Percentiles rank a stretch among this genome's conserved stretches.
phyloP scores from a whole-genome alignment of 2,329 filamentous ascomycete genomes.

The Ceratocystis lukuohia region DNA sequence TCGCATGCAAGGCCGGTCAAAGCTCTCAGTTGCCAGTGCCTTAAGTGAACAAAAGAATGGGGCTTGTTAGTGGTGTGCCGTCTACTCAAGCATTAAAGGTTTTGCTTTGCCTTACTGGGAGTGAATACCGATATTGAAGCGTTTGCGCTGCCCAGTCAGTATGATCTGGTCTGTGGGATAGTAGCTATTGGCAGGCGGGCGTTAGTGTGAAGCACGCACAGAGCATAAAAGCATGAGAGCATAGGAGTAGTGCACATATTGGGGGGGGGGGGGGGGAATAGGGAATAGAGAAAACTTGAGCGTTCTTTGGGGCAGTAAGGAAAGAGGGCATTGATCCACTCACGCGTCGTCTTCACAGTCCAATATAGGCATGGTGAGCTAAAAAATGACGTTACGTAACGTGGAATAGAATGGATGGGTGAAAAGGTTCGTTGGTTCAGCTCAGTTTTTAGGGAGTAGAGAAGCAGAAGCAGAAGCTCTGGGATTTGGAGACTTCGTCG shows the following conservation, averaged over 20 bases:
- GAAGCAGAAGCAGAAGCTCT: too few species aligned
- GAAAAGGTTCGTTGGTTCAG: not conserved
- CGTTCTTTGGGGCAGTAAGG: not conserved
- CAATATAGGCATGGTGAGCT: conserved; percentile 33
- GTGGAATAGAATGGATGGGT: not conserved
- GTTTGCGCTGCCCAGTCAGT: conserved; percentile 45
- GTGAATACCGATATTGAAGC: conserved; percentile 53
- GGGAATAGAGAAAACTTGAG: too few species aligned
- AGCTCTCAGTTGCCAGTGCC: conserved; percentile 80
- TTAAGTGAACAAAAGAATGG: conserved; percentile 26
- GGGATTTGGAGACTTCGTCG: too few species aligned
- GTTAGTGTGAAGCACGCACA: not conserved
- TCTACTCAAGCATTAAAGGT: not conserved
- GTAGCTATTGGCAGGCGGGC: conserved; percentile 33
- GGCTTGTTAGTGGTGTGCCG: conserved; percentile 19
- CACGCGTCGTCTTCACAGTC: conserved; percentile 17
- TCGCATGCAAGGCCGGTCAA: conserved; percentile 70
- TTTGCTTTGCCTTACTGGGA: conserved; percentile 40
- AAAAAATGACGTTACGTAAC: not conserved
- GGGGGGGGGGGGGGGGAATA: too few species aligned
- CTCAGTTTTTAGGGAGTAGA: not conserved
- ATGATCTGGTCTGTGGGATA: conserved; percentile 54
- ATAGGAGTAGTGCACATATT: not conserved
- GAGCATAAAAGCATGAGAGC: not conserved
- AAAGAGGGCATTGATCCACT: not conserved